phyloP scores from a whole-genome alignment of 345 rosid species.

The Diplotaxis tenuifolia region DNA sequence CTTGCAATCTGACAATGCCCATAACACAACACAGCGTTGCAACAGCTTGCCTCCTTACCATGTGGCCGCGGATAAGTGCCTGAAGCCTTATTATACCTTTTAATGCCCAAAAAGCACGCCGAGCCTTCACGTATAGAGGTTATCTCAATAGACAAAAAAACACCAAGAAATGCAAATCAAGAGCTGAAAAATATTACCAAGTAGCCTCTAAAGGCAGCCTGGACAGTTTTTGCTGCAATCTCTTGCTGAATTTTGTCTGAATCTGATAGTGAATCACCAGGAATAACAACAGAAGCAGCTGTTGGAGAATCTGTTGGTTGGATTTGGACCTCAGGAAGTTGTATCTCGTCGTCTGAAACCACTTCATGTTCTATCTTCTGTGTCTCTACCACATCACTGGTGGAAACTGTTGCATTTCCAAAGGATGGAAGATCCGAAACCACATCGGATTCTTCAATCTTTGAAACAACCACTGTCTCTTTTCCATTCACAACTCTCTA shows the following conservation, averaged over 20 bases:
- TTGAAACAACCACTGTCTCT: constrained; percentile 52
- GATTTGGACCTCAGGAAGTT: constrained; percentile 38
- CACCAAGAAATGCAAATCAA: background rate
- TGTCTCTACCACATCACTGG: constrained; percentile 32
- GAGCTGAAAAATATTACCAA: constrained; percentile 22
- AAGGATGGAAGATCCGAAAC: constrained; percentile 44
- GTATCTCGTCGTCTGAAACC: constrained; percentile 38
- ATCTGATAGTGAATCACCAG: constrained; percentile 38
- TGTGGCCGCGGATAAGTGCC: constrained; percentile 48
- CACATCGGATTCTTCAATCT: constrained; percentile 50
- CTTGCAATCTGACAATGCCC: constrained; percentile 40
- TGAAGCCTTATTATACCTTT: constrained; percentile 50
- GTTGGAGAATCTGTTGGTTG: constrained; percentile 42
- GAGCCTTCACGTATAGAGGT: constrained; percentile 27
- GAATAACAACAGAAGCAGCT: background rate
- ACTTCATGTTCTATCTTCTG: constrained; percentile 46
- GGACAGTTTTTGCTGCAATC: constrained; percentile 63
- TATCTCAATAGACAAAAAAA: background rate
- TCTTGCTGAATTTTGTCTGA: constrained; percentile 56
- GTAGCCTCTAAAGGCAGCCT: constrained; percentile 60
- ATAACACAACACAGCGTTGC: constrained; percentile 35
- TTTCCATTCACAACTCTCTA: constrained; percentile 54
- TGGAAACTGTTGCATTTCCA: constrained; percentile 34
- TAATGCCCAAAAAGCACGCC: constrained; percentile 33
- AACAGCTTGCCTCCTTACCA: constrained; percentile 45